Conservation (phyloP, 257 asterid species). For the Striga asiatica region DNA sequence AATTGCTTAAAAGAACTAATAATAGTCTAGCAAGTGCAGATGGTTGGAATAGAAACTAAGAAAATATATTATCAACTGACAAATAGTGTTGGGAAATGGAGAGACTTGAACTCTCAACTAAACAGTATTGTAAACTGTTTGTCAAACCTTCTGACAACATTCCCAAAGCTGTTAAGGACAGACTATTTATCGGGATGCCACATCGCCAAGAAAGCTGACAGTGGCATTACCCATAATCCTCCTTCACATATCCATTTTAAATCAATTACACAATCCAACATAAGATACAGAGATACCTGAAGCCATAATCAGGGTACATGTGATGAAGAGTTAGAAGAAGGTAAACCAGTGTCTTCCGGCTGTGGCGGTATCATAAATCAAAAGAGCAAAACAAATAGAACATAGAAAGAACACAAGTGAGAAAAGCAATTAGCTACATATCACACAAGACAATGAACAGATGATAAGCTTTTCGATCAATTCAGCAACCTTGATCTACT, state of each 20-base stretch:
- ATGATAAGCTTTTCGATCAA: slow-evolving; percentile 6
- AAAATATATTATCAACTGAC: slow-evolving; percentile 17
- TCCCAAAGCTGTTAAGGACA: slow-evolving; percentile 59
- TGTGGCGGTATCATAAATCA: slow-evolving; percentile 32
- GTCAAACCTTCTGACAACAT: slow-evolving; percentile 99
- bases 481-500: slow-evolving; percentile 69
- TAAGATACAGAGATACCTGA: slow-evolving; percentile 79
- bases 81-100: slow-evolving; percentile 86
- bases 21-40: slow-evolving; percentile 8
- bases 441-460: neutral
- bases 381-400: neutral
- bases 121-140: slow-evolving; percentile 91
- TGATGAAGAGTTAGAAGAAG: slow-evolving; percentile 89
- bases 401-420: neutral
- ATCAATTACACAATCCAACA: slow-evolving; percentile 16
- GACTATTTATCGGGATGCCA: slow-evolving; percentile 93
- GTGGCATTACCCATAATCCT: slow-evolving; percentile 98
- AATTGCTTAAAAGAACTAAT: too few relatives aligned
- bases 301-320: slow-evolving; percentile 88
- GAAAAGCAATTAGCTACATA: slow-evolving; percentile 14
- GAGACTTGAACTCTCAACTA: slow-evolving; percentile 99
- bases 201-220: slow-evolving; percentile 96
- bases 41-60: slow-evolving; percentile 11
- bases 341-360: slow-evolving; percentile 89
- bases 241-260: slow-evolving; percentile 24